Conservation (phyloP, 495 filamentous ascomycete genomes). For the Trichocladium antarcticum region DNA sequence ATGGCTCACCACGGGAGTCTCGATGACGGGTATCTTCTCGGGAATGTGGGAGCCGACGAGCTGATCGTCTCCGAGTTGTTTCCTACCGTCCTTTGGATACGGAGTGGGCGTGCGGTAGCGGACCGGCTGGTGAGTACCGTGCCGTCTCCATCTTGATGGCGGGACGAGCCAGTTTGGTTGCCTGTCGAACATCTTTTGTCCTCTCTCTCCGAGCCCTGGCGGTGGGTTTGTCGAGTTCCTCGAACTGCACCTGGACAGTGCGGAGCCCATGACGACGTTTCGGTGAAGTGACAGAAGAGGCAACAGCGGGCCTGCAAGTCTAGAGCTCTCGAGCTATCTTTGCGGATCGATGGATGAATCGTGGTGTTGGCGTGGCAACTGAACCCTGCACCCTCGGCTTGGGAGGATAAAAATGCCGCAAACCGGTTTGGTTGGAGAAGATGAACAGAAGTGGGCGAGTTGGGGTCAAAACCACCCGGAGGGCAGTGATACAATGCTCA, state of each 20-base stretch:
- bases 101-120: slow-evolving; percentile 24
- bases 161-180: slow-evolving; percentile 24
- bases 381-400: not conserved
- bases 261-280: slow-evolving; percentile 15
- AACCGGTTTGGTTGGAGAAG: slow-evolving; percentile 1
- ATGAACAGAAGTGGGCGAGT: not conserved
- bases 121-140: slow-evolving; percentile 8
- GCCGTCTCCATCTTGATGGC: slow-evolving; percentile 14
- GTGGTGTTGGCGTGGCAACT: not conserved
- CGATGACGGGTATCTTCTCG: slow-evolving; percentile 17
- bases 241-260: slow-evolving; percentile 18
- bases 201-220: slow-evolving; percentile 9
- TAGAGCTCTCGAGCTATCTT: not conserved
- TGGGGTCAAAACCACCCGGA: not conserved
- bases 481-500: not conserved
- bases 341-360: not conserved
- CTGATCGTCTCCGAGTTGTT: not conserved
- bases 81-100: slow-evolving; percentile 21
- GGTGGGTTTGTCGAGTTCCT: not conserved
- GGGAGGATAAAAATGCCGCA: slow-evolving; percentile 11
- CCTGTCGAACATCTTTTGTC: slow-evolving; percentile 19
- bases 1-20: slow-evolving; percentile 7
- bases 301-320: not conserved
- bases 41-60: not conserved
- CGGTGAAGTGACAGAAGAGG: not conserved